phyloP scores from a whole-genome alignment of 129 eudicot species.

The Helichrysum umbraculigerum region DNA sequence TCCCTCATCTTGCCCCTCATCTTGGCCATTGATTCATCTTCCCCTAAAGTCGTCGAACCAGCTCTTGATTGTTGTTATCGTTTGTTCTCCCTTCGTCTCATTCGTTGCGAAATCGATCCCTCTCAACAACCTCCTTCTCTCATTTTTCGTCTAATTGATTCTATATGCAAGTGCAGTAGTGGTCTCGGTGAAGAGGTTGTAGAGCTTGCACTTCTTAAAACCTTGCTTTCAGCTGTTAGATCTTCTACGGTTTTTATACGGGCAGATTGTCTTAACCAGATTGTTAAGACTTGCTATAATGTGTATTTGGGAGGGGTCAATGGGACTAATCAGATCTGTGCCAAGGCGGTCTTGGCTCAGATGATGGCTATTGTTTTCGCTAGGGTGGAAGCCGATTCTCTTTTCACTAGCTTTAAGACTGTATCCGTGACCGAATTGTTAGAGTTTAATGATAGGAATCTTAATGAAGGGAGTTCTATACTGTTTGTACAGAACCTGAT shows the following conservation, averaged over 20 bases:
- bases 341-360: slow-evolving; percentile 92
- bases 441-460: slow-evolving; percentile 86
- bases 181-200: slow-evolving; percentile 66
- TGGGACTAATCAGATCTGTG: slow-evolving; percentile 99
- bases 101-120: slow-evolving; percentile 65
- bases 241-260: slow-evolving; percentile 51
- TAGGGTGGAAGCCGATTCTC: slow-evolving; percentile 66
- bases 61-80: slow-evolving; percentile 70
- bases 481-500: slow-evolving; percentile 75
- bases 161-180: slow-evolving; percentile 71
- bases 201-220: slow-evolving; percentile 68
- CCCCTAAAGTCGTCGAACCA: slow-evolving; percentile 84
- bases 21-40: slow-evolving; percentile 68
- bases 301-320: slow-evolving; percentile 81
- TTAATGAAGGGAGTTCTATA: slow-evolving; percentile 88
- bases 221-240: slow-evolving; percentile 70
- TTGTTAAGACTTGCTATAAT: slow-evolving; percentile 85
- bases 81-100: slow-evolving; percentile 59
- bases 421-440: slow-evolving; percentile 69
- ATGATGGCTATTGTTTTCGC: slow-evolving; percentile 80
- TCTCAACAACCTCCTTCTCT: slow-evolving; percentile 16
- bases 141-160: slow-evolving; percentile 53
- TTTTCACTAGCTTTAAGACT: slow-evolving; percentile 42
- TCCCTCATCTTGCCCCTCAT: slow-evolving; percentile 63
- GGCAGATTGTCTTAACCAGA: slow-evolving; percentile 71